Evolutionary conservation across 139 green algal genomes (phyloP), one percentile per base, ranked within the genome.

Genomic region (Penium margaritaceum): DNA sequence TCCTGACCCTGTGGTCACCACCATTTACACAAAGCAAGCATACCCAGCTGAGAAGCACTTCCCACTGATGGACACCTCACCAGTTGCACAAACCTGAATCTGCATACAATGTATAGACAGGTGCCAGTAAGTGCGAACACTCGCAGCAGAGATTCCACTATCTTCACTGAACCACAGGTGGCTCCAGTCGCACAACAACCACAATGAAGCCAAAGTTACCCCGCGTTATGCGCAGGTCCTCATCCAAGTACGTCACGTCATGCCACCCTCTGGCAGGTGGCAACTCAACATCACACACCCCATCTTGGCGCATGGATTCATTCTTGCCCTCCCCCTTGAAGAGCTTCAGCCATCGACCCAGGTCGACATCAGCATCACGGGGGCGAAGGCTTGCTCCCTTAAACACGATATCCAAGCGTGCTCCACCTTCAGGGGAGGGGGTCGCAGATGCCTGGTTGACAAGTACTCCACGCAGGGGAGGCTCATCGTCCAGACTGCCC

Each of bases 251-350:
- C 19, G 37, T 51, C 9, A 57, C 14, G 62, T 70, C 62, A 21
- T 55, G 15, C 62, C 62, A 70, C 12, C 62, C 62, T 15, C 21
- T 70, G 36, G 62, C 62, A 57, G 9, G 9, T n/a, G n/a, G n/a
- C 9, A 70, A 21, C n/a, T 70, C 21, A 6, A 17, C 17, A 9
- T 57, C 15, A 17, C 6, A 12, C 5, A 70, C 62, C 6, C 62
- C 62, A 6, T 57, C 12, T 6, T 70, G 12, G 35, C n/a, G 14
- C 62, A 70, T 70, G 36, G 15, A 14, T 6, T 14, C 12, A 57
- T 70, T 70, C 6, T 15, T 27, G 12, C 60, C 62, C 37, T 70
- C 60, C n/a, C n/a, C n/a, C n/a, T n/a, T n/a, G 37, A 70, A 70
- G 9, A 70, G 14, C 37, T 57, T 5, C 12, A 70, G 62, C 62